A percentile compares a stretch with the other conserved stretches of the same genome.
phyloP scores from a whole-genome alignment of 257 asterid genomes.

The Solanum tarijense region DNA sequence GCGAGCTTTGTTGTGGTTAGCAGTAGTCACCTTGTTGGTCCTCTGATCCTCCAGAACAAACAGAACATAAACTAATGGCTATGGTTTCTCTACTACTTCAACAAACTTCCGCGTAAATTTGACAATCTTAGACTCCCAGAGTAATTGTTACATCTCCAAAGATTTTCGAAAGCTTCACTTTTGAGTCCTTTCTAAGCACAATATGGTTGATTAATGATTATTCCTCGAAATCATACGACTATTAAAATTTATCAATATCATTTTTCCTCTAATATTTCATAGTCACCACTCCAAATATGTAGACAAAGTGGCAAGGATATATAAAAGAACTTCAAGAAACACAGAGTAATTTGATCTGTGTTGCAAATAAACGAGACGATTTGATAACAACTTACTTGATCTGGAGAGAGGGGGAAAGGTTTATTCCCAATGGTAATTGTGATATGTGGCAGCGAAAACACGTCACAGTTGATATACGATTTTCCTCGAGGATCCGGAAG shows the following conservation, averaged over 20 bases:
- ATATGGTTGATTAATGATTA: no score
- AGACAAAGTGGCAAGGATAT: no score
- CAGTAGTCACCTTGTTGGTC: background rate
- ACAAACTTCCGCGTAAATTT: background rate
- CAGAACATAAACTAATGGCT: background rate
- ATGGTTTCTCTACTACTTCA: background rate
- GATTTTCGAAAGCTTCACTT: background rate
- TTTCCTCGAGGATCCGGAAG: constrained; percentile 18
- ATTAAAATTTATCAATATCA: no score
- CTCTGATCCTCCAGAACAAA: background rate
- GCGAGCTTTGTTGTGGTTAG: background rate
- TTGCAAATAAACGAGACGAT: background rate
- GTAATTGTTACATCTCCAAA: background rate
- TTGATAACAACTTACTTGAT: constrained; percentile 7
- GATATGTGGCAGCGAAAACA: constrained; percentile 17
- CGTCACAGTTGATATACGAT: constrained; percentile 11
- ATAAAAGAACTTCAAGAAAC: background rate
- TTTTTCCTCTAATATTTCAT: no score
- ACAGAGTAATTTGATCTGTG: background rate
- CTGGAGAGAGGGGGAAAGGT: constrained; percentile 20
- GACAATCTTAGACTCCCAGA: background rate
- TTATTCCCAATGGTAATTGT: constrained; percentile 18
- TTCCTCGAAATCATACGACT: no score
- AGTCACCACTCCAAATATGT: no score
- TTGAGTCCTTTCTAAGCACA: no score